Conservation (phyloP, 805 yeast species). For the Starmerella bombicola region DNA sequence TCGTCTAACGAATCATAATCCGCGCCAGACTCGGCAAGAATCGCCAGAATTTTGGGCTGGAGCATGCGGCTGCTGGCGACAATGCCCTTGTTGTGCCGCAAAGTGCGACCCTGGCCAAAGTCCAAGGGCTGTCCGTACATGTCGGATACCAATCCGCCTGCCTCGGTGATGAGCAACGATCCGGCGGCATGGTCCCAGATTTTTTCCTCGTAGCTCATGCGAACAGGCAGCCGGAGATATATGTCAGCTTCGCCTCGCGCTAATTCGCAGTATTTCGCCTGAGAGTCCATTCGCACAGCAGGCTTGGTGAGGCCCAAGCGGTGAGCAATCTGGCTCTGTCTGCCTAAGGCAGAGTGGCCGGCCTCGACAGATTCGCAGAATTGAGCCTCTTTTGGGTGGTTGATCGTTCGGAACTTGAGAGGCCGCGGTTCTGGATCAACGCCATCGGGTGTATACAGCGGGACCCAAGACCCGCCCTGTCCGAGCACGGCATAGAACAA, state of each 20-base stretch:
- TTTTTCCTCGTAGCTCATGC: conserved; percentile 68
- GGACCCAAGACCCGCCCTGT: conserved; percentile 50
- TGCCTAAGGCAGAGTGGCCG: conserved; percentile 84
- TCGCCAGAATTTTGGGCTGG: conserved; percentile 13
- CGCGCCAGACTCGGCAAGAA: conserved; percentile 10
- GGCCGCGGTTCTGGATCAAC: conserved; percentile 6
- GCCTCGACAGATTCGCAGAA: conserved; percentile 92
- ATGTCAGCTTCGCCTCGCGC: conserved; percentile 88
- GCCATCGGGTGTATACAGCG: conserved; percentile 30
- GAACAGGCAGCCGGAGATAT: conserved; percentile 76
- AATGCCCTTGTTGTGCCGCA: conserved; percentile 71
- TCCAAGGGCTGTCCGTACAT: conserved; percentile 61
- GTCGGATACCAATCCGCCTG: conserved; percentile 87
- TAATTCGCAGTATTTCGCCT: conserved; percentile 86
- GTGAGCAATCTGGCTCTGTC: conserved; percentile 63
- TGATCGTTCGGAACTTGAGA: conserved; percentile 43
- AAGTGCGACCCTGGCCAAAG: conserved; percentile 74
- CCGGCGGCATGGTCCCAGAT: conserved; percentile 99
- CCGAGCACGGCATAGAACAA: conserved; percentile 58
- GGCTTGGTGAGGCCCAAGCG: conserved; percentile 45
- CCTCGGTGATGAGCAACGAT: conserved; percentile 67
- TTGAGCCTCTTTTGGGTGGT: conserved; percentile 40
- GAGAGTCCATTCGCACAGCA: conserved; percentile 76
- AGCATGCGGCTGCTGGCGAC: conserved; percentile 42
- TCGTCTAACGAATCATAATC: background rate